Percentiles rank a stretch among this genome's conserved stretches.
These are phyloP conservation scores for Metschnikowia cerradonensis DNA, from an alignment of 805 yeast genomes.

Conservation along the genomic window DNA sequence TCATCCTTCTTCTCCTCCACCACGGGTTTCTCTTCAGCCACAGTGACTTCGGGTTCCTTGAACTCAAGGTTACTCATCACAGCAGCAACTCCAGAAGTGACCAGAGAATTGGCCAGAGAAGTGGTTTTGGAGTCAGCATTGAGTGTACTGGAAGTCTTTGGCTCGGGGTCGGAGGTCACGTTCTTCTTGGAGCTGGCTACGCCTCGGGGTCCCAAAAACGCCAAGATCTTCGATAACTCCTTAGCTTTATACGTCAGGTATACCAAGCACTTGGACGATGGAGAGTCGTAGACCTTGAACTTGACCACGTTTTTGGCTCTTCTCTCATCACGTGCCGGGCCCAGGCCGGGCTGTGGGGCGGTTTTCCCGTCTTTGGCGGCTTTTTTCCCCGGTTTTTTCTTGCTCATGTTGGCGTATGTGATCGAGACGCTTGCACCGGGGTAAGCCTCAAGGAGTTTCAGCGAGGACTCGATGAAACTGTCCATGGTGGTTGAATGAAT, in stretches of 20 bases:
- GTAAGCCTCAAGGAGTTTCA: slow-evolving; percentile 32
- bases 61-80: slow-evolving; percentile 37
- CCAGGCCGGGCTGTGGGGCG: background rate
- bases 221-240: slow-evolving; percentile 68
- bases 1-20: slow-evolving; percentile 29
- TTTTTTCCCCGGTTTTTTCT: slow-evolving; percentile 18
- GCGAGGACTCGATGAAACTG: slow-evolving; percentile 27
- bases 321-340: slow-evolving; percentile 4
- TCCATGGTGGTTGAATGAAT: slow-evolving; percentile 5
- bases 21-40: slow-evolving; percentile 1
- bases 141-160: too few species aligned
- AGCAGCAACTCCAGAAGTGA: slow-evolving; percentile 23
- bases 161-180: too few species aligned
- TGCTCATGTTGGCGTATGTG: slow-evolving; percentile 31
- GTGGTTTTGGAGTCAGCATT: too few species aligned
- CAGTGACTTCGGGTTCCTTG: slow-evolving; percentile 19
- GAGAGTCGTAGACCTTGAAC: slow-evolving; percentile 65
- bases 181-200: slow-evolving; percentile 25
- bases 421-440: slow-evolving; percentile 37
- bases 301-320: slow-evolving; percentile 34
- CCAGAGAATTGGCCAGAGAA: too few species aligned
- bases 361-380: slow-evolving; percentile 8
- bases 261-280: slow-evolving; percentile 56
- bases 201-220: slow-evolving; percentile 70
- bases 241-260: slow-evolving; percentile 59